These are phyloP conservation scores for Patellaria atrata DNA, from an alignment of 495 filamentous ascomycete genomes.

Conservation along the genomic window DNA sequence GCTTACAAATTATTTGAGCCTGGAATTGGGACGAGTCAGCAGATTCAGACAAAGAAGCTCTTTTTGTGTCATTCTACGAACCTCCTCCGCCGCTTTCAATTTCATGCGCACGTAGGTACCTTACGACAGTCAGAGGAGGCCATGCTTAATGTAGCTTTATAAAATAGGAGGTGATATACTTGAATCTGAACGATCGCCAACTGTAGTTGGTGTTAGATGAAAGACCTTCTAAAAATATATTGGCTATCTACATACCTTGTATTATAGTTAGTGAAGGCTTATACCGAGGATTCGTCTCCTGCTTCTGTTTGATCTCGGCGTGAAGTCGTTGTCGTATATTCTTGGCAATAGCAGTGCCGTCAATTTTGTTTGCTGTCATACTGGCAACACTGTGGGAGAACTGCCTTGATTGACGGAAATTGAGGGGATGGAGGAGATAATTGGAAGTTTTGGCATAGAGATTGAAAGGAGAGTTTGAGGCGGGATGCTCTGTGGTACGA, in stretches of 20 bases:
- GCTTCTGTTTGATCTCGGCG: constrained; percentile 63
- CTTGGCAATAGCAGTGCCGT: constrained; percentile 89
- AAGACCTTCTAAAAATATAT: constrained; percentile 10
- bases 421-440: not conserved
- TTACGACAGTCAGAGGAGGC: constrained; percentile 22
- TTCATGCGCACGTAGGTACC: constrained; percentile 99
- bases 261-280: constrained; percentile 82
- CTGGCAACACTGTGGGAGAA: constrained; percentile 38
- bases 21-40: constrained; percentile 29
- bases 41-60: not conserved
- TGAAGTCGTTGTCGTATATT: constrained; percentile 67
- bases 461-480: not conserved
- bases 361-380: constrained; percentile 84
- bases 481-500: not conserved
- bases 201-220: constrained; percentile 27
- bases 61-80: constrained; percentile 22
- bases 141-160: no score
- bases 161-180: constrained; percentile 40
- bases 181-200: constrained; percentile 83
- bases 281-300: constrained; percentile 70
- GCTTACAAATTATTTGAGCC: constrained; percentile 78
- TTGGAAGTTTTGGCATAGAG: no score
- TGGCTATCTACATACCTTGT: constrained; percentile 48
- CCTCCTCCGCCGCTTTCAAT: constrained; percentile 89
- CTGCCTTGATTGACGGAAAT: constrained; percentile 4